Evolutionary conservation across 1,284 basidiomycete genomes (phyloP).

Genomic region (Tilletia walkeri): DNA sequence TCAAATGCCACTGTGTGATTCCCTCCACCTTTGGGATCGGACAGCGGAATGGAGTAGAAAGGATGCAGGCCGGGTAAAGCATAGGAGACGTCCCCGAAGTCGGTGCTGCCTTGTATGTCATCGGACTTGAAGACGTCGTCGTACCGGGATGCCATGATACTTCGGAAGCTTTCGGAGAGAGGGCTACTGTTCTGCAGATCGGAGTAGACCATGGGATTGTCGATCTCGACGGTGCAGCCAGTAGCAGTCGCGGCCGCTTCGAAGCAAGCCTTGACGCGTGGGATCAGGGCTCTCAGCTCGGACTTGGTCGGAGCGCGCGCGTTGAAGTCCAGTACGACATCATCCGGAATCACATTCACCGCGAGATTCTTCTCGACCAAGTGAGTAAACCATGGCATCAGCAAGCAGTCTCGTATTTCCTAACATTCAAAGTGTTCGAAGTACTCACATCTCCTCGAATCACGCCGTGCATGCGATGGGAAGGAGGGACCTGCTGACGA

Average conservation of each 20-base stretch:
- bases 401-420: no score
- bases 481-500: slow-evolving; percentile 70
- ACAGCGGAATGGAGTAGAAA: not conserved
- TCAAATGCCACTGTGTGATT: not conserved
- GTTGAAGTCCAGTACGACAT: slow-evolving; percentile 68
- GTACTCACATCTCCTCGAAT: slow-evolving; percentile 48
- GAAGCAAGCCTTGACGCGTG: slow-evolving; percentile 66
- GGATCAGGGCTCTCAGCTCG: slow-evolving; percentile 62
- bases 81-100: slow-evolving; percentile 57
- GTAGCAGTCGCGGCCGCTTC: slow-evolving; percentile 74
- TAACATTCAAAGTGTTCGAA: no score
- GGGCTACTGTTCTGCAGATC: slow-evolving; percentile 49
- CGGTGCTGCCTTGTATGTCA: slow-evolving; percentile 44
- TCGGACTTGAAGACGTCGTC: slow-evolving; percentile 1
- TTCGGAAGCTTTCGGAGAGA: slow-evolving; percentile 35
- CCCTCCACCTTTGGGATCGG: not conserved
- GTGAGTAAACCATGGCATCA: no score
- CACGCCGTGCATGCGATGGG: slow-evolving; percentile 58
- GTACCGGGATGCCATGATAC: slow-evolving; percentile 51
- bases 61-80: slow-evolving; percentile 38
- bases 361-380: no score
- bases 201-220: slow-evolving; percentile 43
- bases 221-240: slow-evolving; percentile 65
- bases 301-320: slow-evolving; percentile 66
- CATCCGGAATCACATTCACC: slow-evolving; percentile 71